Evolutionary conservation across 2,329 filamentous ascomycete genomes (phyloP).

Genomic region (Hypocreales sp.): DNA sequence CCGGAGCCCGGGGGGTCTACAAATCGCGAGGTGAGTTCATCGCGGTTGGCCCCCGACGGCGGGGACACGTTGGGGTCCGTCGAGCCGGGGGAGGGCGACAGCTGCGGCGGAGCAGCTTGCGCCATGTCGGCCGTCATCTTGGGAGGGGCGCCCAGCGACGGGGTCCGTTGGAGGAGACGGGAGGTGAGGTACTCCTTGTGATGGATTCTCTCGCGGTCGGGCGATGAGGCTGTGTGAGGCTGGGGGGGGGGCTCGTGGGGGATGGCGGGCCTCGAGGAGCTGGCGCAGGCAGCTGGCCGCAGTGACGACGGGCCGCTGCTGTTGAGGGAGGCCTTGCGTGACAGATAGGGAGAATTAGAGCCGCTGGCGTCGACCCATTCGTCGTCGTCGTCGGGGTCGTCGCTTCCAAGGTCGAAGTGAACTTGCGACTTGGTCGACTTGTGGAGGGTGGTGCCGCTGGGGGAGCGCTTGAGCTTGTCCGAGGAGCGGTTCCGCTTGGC

Average conservation of each 20-base stretch:
- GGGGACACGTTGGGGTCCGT: conserved; percentile 12
- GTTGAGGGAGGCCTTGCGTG: conserved; percentile 29
- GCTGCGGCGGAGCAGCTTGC: conserved; percentile 21
- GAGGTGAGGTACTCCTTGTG: conserved; percentile 55
- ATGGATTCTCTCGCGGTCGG: conserved; percentile 25
- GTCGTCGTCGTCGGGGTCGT: conserved; percentile 25
- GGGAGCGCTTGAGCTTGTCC: conserved; percentile 35
- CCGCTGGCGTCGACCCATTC: conserved; percentile 54
- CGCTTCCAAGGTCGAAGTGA: conserved; percentile 46
- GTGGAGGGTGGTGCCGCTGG: conserved; percentile 32
- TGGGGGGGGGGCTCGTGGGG: conserved; percentile 11
- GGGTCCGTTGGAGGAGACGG: conserved; percentile 47
- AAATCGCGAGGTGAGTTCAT: conserved; percentile 43
- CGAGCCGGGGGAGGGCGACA: conserved; percentile 16
- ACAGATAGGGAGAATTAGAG: conserved; percentile 42
- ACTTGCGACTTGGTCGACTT: conserved; percentile 32
- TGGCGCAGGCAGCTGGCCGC: conserved; percentile 18
- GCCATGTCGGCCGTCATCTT: conserved; percentile 46
- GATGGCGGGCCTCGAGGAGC: conserved; percentile 19
- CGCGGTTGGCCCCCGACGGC: conserved; percentile 19
- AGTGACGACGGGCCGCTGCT: conserved; percentile 32
- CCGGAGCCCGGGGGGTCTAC: conserved; percentile 35
- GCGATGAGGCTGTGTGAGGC: conserved; percentile 8
- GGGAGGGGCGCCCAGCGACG: conserved; percentile 45
- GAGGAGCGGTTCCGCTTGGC: conserved; percentile 33